A percentile compares a stretch with the other conserved stretches of the same genome.
Evolutionary conservation across 768 basidiomycete species (phyloP).

Genomic region (Rhodotorula toruloides): DNA sequence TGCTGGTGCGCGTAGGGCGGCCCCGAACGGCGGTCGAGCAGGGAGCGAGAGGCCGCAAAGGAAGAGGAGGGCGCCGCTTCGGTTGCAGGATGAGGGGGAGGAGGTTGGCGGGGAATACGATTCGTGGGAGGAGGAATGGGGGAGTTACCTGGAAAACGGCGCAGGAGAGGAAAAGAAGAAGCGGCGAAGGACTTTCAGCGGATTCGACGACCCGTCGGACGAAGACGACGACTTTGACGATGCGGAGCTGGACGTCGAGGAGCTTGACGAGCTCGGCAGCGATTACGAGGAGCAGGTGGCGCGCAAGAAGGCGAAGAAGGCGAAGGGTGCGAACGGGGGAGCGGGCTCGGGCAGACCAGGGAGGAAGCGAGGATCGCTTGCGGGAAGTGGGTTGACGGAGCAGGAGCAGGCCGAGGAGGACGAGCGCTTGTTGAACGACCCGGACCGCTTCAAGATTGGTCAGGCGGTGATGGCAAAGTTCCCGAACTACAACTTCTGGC

Average conservation of each 20-base stretch:
- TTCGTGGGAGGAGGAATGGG: background rate
- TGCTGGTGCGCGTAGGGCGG: background rate
- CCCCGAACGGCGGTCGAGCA: background rate
- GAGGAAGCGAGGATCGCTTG: background rate
- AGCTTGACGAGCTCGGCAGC: conserved; percentile 15
- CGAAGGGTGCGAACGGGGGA: background rate
- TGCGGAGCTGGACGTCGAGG: background rate
- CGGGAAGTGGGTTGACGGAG: background rate
- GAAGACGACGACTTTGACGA: background rate
- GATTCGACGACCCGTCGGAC: background rate
- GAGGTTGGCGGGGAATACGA: background rate
- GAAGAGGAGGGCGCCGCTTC: background rate
- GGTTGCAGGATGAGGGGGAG: background rate
- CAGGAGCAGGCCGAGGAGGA: background rate
- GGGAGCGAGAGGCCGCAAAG: background rate
- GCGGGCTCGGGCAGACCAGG: background rate
- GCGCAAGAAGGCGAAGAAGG: background rate
- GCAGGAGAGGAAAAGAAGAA: background rate
- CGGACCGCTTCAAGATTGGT: background rate
- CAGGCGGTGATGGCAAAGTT: background rate
- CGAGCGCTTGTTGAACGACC: background rate
- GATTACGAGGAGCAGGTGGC: conserved; percentile 14
- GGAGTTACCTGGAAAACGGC: background rate
- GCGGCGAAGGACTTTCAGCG: background rate
- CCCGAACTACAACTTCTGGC: conserved; percentile 6